Evolutionary conservation across 2,329 filamentous ascomycete species (phyloP), one percentile per base, ranked within the genome.

Genomic region (Davidsoniella neocaledoniae): DNA sequence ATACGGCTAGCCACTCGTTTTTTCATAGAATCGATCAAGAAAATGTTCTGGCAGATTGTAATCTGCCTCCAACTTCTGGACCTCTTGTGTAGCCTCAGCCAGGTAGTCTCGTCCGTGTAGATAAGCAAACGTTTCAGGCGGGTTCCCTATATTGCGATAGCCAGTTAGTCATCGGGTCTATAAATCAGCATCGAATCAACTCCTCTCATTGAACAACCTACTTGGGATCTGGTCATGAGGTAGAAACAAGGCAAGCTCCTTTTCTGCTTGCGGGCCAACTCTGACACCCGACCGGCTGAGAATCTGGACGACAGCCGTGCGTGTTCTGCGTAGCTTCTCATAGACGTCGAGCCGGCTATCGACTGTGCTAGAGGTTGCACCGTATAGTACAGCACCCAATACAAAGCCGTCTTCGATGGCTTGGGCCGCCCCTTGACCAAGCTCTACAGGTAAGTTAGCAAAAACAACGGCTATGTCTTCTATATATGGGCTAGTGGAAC

Each of bases 371-470:
- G 54, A 19, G 3, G 40, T 47, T 2, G 57, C 56, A n/a, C 56
- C 53, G 2, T 57, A 47, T 7, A 66, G 54, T 0, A 60, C 52
- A 2, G 59, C 57, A 3, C 58, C 63, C 0, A 66, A 54, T 10
- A 60, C 62, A 3, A 59, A 55, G 1, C 57, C 64, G 47, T 67
- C 64, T 54, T 66, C 64, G 33, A 66, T 58, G 0, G 59, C 59
- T 44, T 64, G 63, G 0, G 61, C 61, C 8, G 58, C 64, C 0
- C 61, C 64, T 54, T 66, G 66, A 9, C 61, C 65, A 49, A 67
- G 66, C 48, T 66, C 64, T 63, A 43, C 7, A 23, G 1, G 2
- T 12, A 3, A n/a, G 48, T 55, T 17, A 53, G 51, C 6, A 7
- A 19, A 23, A 21, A 2, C 4, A 57, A 59, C 43, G 52, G 10